phyloP scores from a whole-genome alignment of 139 green algal species.

The Picochlorum sp. region DNA sequence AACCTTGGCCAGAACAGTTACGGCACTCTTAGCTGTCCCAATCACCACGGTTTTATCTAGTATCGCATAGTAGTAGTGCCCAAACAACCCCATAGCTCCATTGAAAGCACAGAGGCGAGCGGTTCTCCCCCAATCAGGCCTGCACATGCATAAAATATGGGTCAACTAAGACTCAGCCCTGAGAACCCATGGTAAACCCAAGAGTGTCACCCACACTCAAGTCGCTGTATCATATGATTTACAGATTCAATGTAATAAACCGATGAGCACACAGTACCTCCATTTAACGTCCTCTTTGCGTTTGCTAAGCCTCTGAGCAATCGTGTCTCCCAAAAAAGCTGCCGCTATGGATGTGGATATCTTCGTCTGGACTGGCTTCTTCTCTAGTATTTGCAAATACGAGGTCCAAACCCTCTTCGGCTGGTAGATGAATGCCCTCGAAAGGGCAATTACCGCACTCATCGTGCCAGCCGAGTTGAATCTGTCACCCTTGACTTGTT shows the following conservation, averaged over 20 bases:
- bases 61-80: constrained; percentile 24
- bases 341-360: constrained; percentile 13
- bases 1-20: constrained; percentile 37
- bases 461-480: background rate
- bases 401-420: constrained; percentile 5
- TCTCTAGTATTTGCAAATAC: constrained; percentile 3
- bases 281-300: background rate
- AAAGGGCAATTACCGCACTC: constrained; percentile 3
- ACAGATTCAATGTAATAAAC: background rate
- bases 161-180: background rate
- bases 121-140: constrained; percentile 21
- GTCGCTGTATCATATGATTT: background rate
- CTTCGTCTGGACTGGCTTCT: constrained; percentile 19
- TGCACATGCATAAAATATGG: too few relatives aligned
- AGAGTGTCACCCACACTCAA: background rate
- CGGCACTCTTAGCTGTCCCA: constrained; percentile 18
- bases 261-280: background rate
- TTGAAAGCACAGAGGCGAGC: constrained; percentile 21
- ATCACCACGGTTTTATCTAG: constrained; percentile 29
- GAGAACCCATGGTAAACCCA: background rate
- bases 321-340: constrained; percentile 17
- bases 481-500: too few relatives aligned
- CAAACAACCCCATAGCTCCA: constrained; percentile 11
- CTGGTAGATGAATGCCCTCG: background rate
- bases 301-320: constrained; percentile 20